phyloP scores from a whole-genome alignment of 306 rosid genomes.

The Alnus rubra region DNA sequence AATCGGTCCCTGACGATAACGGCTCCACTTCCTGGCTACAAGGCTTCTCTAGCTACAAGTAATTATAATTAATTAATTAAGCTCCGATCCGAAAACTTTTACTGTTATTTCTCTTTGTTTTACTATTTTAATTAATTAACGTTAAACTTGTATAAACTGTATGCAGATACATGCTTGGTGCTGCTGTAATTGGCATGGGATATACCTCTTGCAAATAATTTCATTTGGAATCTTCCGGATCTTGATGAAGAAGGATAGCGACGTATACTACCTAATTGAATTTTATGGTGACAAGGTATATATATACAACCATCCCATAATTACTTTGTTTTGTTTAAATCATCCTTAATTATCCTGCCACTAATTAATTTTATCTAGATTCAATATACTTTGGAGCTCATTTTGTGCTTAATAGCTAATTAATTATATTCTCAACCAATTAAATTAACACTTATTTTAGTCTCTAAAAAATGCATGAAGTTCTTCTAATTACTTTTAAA shows the following conservation, averaged over 20 bases:
- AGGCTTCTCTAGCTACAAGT: not conserved
- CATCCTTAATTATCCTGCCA: not conserved
- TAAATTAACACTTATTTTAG: too few species aligned
- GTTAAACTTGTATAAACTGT: not conserved
- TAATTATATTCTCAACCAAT: too few species aligned
- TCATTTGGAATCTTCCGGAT: not conserved
- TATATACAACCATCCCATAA: not conserved
- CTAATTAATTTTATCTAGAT: not conserved
- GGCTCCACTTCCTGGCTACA: not conserved
- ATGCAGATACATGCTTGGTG: not conserved
- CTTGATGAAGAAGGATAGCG: not conserved
- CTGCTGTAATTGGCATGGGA: not conserved
- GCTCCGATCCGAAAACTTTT: too few species aligned
- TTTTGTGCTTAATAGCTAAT: too few species aligned
- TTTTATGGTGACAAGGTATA: not conserved
- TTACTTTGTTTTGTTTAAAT: too few species aligned
- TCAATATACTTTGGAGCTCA: too few species aligned
- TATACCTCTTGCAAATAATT: not conserved
- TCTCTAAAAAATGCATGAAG: too few species aligned
- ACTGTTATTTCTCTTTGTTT: not conserved
- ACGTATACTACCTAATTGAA: not conserved
- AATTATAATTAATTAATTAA: too few species aligned
- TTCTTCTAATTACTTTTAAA: too few species aligned
- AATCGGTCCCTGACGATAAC: fast-evolving
- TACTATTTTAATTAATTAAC: not conserved